Percentiles rank a stretch among this genome's conserved stretches.
Conservation (phyloP, 495 filamentous ascomycete genomes). For the Aspergillus homomorphus region DNA sequence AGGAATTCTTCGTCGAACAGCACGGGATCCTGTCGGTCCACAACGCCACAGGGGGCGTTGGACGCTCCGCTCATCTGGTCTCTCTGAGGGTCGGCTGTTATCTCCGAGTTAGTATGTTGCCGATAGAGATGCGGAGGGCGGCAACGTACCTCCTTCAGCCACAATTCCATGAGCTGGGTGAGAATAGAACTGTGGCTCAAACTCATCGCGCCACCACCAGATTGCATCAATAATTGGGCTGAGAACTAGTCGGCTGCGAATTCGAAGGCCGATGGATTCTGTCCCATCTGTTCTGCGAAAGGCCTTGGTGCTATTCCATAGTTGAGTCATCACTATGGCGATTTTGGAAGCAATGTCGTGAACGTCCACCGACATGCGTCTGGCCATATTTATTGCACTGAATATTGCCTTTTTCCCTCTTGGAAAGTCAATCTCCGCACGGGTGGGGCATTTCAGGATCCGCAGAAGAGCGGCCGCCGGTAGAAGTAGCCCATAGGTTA, state of each 20-base stretch:
- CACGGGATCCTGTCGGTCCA: constrained; percentile 24
- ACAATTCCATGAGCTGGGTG: constrained; percentile 14
- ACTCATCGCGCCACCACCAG: constrained; percentile 53
- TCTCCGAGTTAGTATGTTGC: constrained; percentile 2
- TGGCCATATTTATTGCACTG: constrained; percentile 36
- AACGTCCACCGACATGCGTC: constrained; percentile 37
- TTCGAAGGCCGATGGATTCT: constrained; percentile 36
- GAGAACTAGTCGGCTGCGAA: constrained; percentile 41
- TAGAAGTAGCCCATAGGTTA: constrained; percentile 32
- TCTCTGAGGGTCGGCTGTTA: constrained; percentile 14
- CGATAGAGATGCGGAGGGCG: constrained; percentile 1
- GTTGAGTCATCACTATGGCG: constrained; percentile 31
- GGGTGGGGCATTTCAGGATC: constrained; percentile 36
- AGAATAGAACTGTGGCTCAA: constrained; percentile 30
- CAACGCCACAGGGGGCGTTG: not conserved
- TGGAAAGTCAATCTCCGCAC: constrained; percentile 29
- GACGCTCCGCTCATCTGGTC: constrained; percentile 11
- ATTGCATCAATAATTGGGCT: constrained; percentile 44
- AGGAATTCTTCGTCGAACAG: constrained; percentile 39
- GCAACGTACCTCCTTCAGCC: constrained; percentile 15
- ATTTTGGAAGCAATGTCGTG: constrained; percentile 37
- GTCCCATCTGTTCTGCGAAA: constrained; percentile 43
- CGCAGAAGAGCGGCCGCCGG: constrained; percentile 37
- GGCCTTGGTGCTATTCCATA: constrained; percentile 46
- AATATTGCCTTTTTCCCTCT: constrained; percentile 35